Evolutionary conservation across 768 basidiomycete species (phyloP).

Genomic region (Suillus tomentosus): DNA sequence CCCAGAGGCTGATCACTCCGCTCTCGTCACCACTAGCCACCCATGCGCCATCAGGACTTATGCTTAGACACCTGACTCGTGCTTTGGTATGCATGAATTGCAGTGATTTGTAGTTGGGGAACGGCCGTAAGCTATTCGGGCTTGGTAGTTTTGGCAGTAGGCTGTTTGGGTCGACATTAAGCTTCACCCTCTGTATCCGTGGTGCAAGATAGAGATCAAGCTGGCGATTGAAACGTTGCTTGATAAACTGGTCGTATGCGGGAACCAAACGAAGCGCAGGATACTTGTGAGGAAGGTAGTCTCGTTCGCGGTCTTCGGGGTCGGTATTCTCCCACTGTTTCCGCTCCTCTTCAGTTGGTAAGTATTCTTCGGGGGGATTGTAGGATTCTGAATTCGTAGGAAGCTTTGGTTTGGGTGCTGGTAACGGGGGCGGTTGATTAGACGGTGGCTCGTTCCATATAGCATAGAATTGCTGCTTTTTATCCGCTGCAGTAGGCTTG

Average conservation of each 20-base stretch:
- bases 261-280: slow-evolving; percentile 86
- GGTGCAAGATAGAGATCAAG: slow-evolving; percentile 97
- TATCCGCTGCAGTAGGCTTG: slow-evolving; percentile 75
- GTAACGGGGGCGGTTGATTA: slow-evolving; percentile 79
- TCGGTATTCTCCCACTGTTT: slow-evolving; percentile 82
- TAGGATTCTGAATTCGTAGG: slow-evolving; percentile 97
- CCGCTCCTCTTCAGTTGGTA: slow-evolving; percentile 81
- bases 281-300: slow-evolving; percentile 89
- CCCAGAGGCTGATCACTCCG: slow-evolving; percentile 89
- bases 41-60: slow-evolving; percentile 92
- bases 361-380: slow-evolving; percentile 96
- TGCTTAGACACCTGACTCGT: slow-evolving; percentile 71
- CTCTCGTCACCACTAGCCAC: slow-evolving; percentile 88
- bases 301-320: slow-evolving; percentile 85
- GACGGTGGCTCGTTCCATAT: slow-evolving; percentile 88
- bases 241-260: slow-evolving; percentile 88
- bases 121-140: slow-evolving; percentile 88
- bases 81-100: slow-evolving; percentile 66
- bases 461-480: slow-evolving; percentile 71
- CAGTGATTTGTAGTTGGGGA: slow-evolving; percentile 85
- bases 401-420: slow-evolving; percentile 87
- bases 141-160: slow-evolving; percentile 94
- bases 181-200: slow-evolving; percentile 79
- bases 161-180: slow-evolving; percentile 90
- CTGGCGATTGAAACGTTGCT: slow-evolving; percentile 91